Conservation (phyloP, 306 rosid species). For the Casuarina cunninghamiana region DNA sequence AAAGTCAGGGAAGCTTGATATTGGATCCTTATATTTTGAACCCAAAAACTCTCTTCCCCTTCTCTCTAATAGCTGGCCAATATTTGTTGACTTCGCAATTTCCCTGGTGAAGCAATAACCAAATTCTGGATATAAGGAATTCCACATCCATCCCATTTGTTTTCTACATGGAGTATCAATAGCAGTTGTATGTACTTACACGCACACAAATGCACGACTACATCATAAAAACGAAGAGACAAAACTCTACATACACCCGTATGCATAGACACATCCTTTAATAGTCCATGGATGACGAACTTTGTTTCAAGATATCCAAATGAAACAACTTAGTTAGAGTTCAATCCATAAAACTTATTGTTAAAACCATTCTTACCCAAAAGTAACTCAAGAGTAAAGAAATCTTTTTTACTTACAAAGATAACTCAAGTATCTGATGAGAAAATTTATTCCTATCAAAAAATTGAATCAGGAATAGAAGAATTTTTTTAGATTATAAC, state of each 20-base stretch:
- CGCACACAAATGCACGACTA: not conserved
- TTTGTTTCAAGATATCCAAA: too few species aligned
- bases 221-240: not conserved
- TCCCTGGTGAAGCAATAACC: constrained; percentile 46
- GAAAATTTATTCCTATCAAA: too few species aligned
- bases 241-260: not conserved
- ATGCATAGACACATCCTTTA: too few species aligned
- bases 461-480: too few species aligned
- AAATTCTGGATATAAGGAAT: constrained; percentile 10
- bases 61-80: constrained; percentile 66
- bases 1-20: constrained; percentile 71
- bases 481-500: too few species aligned
- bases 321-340: too few species aligned
- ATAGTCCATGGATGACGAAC: too few species aligned
- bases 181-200: not conserved
- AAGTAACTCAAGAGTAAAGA: too few species aligned
- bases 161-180: not conserved
- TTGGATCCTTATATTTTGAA: constrained; percentile 73
- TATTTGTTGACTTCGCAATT: constrained; percentile 59
- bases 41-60: constrained; percentile 74
- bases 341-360: too few species aligned
- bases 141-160: constrained; percentile 5
- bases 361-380: too few species aligned
- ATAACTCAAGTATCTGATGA: too few species aligned
- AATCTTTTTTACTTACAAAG: too few species aligned